Evolutionary conservation across 805 yeast species (phyloP), one percentile per base, ranked within the genome.

Genomic region (Candida caryicola): DNA sequence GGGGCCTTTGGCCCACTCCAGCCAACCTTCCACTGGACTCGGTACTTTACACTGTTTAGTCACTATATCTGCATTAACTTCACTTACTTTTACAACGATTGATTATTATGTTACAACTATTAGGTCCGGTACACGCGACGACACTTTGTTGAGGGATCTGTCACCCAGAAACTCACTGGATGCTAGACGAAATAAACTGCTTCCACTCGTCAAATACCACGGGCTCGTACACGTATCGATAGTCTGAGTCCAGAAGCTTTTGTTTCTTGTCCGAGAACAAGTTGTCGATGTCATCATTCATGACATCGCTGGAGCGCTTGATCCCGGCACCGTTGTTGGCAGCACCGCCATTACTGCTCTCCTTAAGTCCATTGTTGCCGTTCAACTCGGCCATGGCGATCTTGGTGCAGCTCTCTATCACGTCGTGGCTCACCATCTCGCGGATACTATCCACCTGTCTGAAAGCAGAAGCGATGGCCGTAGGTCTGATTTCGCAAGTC

Each of bases 401-500:
- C 4, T 26, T 33, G 23, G 34, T 28, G 18, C 32, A 40, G 5
- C 33, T 36, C 10, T 32, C 34, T n/a, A 40, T 37, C 15, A 40
- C 37, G 29, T 46, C 59, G 36, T 48, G 39, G 17, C 55, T 41
- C n/a, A 58, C 58, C 33, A 61, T 51, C 29, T 67, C 71, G 35
- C 57, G 52, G 23, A 71, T 66, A 25, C 45, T 44, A 16, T 64
- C 66, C 16, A 73, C 68, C 34, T 67, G 79, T 39, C 62, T 60
- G 51, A 77, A 75, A 0, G 77, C 71, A 5, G 74, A 63, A 1
- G 64, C 43, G 14, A 77, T 61, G 10, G 73, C 70, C 13, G 55
- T 54, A 1, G 79, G 71, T 33, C 66, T 68, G n/a, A 74, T 61
- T 27, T 68, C 71, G 31, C 76, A 66, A 1, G 61, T 57, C 74